Evolutionary conservation across 2,329 filamentous ascomycete species (phyloP), one percentile per base, ranked within the genome.

Genomic region (Penicillium capsulatum): DNA sequence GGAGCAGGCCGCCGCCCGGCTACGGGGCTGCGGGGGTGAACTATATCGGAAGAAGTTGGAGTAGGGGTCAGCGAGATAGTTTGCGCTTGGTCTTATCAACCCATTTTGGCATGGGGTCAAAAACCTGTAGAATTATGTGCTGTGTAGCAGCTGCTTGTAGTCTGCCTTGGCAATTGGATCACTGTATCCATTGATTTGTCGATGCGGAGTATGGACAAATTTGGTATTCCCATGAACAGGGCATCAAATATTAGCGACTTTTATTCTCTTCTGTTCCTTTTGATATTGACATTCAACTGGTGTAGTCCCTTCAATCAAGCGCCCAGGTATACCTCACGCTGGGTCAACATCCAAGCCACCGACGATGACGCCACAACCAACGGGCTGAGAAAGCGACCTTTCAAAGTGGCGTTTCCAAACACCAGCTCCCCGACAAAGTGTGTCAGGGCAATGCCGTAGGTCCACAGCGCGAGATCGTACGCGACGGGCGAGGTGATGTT

Each of bases 1-100:
- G 0, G 92, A 98, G 67, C 92, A 97, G 68, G 92, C 92, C 1
- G 85, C 92, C 10, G 81, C 80, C 17, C 80, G 81, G 34, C 70
- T 98, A 44, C 79, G 85, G 50, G 74, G 75, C 42, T 90, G 88
- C 48, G 86, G 81, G 3, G 89, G 89, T 11, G 80, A 87, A 60
- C 69, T 98, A 47, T 97, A 98, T 61, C 79, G 92, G 50, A 88
- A 83, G 61, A 76, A 70, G 51, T 54, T 81, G 33, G 52, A 61
- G 15, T 51, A 45, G 19, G 9, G 5, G 9, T 22, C 19, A 30
- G 29, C 22, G 22, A 11, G 22, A 13, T 24, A 26, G 8, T n/a
- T 22, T 34, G 31, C 9, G 39, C 19, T 11, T 31, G 22, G 28
- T 36, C 20, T 34, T 19, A 26, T 30, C 27, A 36, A 27, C 24